Conservation (phyloP, 805 yeast genomes). For the Candida chauliodis region DNA sequence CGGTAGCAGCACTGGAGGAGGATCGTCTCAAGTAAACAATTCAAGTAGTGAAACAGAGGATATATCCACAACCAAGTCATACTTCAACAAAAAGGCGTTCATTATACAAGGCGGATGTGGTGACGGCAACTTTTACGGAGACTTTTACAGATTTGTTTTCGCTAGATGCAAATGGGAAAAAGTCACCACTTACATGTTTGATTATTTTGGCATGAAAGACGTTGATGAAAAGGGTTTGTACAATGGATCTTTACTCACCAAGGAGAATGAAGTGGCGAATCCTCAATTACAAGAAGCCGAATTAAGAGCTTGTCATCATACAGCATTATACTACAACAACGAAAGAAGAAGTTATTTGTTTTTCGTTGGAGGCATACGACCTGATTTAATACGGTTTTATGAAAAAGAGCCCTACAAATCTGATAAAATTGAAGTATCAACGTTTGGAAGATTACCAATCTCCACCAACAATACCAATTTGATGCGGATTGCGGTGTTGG, state of each 20-base stretch:
- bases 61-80: slow-evolving; percentile 13
- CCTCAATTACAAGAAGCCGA: slow-evolving; percentile 37
- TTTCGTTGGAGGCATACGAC: slow-evolving; percentile 38
- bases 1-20: background rate
- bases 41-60: slow-evolving; percentile 2
- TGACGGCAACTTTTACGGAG: slow-evolving; percentile 27
- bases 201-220: slow-evolving; percentile 23
- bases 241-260: slow-evolving; percentile 19
- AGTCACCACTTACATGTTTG: slow-evolving; percentile 31
- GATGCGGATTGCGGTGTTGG: slow-evolving; percentile 32
- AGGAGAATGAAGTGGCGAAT: slow-evolving; percentile 22
- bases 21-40: background rate
- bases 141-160: slow-evolving; percentile 31
- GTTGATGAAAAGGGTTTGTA: slow-evolving; percentile 27
- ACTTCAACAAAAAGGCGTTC: slow-evolving; percentile 26
- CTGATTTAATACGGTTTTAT: slow-evolving; percentile 32
- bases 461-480: slow-evolving; percentile 24
- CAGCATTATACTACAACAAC: slow-evolving; percentile 28
- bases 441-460: slow-evolving; percentile 28
- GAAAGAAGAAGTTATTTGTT: slow-evolving; percentile 33
- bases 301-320: slow-evolving; percentile 40
- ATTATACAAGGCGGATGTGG: slow-evolving; percentile 41
- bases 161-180: slow-evolving; percentile 31
- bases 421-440: slow-evolving; percentile 32
- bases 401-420: slow-evolving; percentile 28